phyloP scores from a whole-genome alignment of 805 yeast species.

The Yarrowia alimentaria region DNA sequence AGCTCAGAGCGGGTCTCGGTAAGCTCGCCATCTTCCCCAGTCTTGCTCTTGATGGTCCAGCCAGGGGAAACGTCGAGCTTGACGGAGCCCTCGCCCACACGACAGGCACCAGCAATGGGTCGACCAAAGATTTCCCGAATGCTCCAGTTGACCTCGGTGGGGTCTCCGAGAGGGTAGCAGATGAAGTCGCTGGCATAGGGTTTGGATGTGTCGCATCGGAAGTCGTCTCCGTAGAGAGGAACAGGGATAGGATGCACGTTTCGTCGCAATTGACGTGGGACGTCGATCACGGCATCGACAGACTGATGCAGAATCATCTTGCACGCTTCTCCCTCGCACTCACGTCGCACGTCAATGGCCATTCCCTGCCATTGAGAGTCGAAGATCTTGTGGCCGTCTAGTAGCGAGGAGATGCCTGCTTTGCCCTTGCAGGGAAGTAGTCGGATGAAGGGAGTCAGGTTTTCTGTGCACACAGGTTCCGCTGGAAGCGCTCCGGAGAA shows the following conservation, averaged over 20 bases:
- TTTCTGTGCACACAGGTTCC: constrained; percentile 96
- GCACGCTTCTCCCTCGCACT: constrained; percentile 41
- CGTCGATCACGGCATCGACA: constrained; percentile 70
- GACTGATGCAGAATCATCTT: constrained; percentile 52
- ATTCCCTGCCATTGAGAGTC: constrained; percentile 93
- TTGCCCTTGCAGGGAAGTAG: constrained; percentile 88
- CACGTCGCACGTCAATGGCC: constrained; percentile 74
- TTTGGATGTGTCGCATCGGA: constrained; percentile 70
- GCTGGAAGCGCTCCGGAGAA: constrained; percentile 87
- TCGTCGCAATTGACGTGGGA: constrained; percentile 64
- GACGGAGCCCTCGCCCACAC: constrained; percentile 45
- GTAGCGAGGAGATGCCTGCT: constrained; percentile 77
- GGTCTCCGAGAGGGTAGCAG: constrained; percentile 75
- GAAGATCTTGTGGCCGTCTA: constrained; percentile 83
- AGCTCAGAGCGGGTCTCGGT: constrained; percentile 18
- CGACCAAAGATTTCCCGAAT: constrained; percentile 71
- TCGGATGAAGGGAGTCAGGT: constrained; percentile 88
- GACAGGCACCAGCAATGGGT: constrained; percentile 60
- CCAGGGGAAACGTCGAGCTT: constrained; percentile 39
- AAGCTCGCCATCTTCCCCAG: constrained; percentile 10
- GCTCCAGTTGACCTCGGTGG: constrained; percentile 48
- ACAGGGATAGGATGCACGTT: constrained; percentile 69
- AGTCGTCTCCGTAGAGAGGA: constrained; percentile 66
- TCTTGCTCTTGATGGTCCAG: constrained; percentile 28
- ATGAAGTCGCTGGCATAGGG: constrained; percentile 54